Percentiles rank a stretch among this genome's conserved stretches.
phyloP scores from a whole-genome alignment of 2,329 filamentous ascomycete species.

The Verticillium dahliae region DNA sequence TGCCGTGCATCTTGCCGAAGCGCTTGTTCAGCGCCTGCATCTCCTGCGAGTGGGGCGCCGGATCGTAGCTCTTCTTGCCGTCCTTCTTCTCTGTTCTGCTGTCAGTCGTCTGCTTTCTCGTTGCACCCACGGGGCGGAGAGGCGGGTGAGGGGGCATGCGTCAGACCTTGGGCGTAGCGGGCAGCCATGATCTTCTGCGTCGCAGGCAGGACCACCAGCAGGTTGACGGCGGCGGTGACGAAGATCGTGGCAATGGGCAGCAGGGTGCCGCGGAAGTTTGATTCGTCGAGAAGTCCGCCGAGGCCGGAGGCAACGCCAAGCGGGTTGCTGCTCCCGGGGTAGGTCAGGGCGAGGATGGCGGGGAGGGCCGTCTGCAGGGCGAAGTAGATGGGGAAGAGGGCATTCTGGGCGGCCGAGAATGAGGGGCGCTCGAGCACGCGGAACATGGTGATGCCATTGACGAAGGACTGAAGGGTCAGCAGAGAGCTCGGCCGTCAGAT shows the following conservation, averaged over 20 bases:
- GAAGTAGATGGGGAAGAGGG: slow-evolving; percentile 86
- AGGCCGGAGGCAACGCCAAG: slow-evolving; percentile 41
- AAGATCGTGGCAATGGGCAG: slow-evolving; percentile 65
- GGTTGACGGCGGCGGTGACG: slow-evolving; percentile 64
- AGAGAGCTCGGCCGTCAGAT: not conserved
- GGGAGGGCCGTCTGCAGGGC: slow-evolving; percentile 73
- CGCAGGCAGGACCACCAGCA: slow-evolving; percentile 64
- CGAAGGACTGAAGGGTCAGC: slow-evolving; percentile 55
- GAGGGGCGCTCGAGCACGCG: slow-evolving; percentile 68
- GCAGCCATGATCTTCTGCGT: slow-evolving; percentile 70
- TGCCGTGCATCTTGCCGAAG: slow-evolving; percentile 74
- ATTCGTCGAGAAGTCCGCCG: slow-evolving; percentile 49
- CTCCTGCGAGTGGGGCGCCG: slow-evolving; percentile 72
- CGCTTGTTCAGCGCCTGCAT: slow-evolving; percentile 75
- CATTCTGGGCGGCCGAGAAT: slow-evolving; percentile 74
- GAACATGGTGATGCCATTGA: slow-evolving; percentile 69
- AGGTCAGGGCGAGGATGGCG: slow-evolving; percentile 68
- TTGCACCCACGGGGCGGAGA: not conserved
- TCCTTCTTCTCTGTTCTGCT: slow-evolving; percentile 64
- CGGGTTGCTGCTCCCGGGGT: slow-evolving; percentile 53
- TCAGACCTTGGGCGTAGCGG: slow-evolving; percentile 70
- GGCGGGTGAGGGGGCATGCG: too few species aligned
- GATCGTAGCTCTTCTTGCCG: slow-evolving; percentile 79
- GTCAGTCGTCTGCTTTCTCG: not conserved
- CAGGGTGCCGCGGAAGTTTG: slow-evolving; percentile 58